Evolutionary conservation across 2,329 filamentous ascomycete genomes (phyloP), one percentile per base, ranked within the genome.

Genomic region (Venturia oleaginea): DNA sequence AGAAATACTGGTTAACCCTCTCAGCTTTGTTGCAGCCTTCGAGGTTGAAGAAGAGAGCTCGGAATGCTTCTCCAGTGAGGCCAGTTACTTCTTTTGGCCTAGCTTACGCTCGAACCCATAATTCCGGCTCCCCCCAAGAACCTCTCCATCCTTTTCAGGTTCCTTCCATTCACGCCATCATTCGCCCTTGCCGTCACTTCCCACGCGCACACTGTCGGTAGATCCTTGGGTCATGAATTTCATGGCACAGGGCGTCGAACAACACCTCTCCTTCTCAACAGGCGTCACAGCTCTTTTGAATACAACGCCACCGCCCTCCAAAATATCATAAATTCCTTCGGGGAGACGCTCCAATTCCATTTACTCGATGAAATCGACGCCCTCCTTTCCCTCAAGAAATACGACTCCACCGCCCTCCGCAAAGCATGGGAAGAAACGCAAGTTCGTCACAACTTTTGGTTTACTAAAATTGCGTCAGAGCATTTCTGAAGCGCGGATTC

Each of bases 161-260:
- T 30, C 10, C 22, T 10, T 27, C 22, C 46, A 24, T 51, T 15
- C 46, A 51, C 15, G 17, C 17, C 7, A 5, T 43, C 10, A 40
- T 7, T 13, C 37, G 5, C 46, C 46, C 22, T 51, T 30, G 8
- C 46, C 22, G 15, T 51, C 4, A 15, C 22, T 27, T 15, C 6
- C 46, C 24, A 51, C 22, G 10, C 43, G 22, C 19, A n/a, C n/a
- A 46, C n/a, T 19, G 8, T 40, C 17, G 42, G 17, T 3, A 17
- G 5, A 17, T 43, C n/a, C n/a, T 8, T 48, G 62, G 4, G 42
- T 27, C 11, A 43, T 30, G n/a, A 55, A 59, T 19, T 59, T 75
- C 59, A 74, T 75, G 72, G 67, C 68, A 38, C 54, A 66, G 13
- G 74, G 73, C 64, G 66, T 74, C n/a, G 70, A 72, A 61, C 71